phyloP scores from a whole-genome alignment of 305 asterid species.

The Plantago coronopus region DNA sequence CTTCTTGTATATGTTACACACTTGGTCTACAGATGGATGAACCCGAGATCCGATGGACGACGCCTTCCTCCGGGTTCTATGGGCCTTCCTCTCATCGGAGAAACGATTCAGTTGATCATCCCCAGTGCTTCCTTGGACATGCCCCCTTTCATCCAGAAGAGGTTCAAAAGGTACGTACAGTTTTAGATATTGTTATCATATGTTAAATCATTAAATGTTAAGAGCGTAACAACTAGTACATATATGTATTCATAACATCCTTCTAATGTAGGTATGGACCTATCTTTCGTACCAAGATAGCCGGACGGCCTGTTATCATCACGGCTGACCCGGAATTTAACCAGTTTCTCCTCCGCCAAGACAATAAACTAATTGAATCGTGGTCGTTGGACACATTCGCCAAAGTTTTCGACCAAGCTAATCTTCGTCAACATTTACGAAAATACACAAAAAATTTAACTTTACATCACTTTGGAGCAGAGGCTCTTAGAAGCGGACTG shows the following conservation, averaged over 20 bases:
- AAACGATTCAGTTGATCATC: constrained; percentile 55
- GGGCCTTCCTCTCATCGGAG: constrained; percentile 50
- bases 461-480: constrained; percentile 55
- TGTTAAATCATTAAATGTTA: too few species aligned
- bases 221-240: too few species aligned
- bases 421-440: constrained; percentile 43
- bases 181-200: too few species aligned
- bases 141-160: constrained; percentile 59
- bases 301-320: constrained; percentile 58
- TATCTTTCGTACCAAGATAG: constrained; percentile 61
- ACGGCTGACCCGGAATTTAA: constrained; percentile 74
- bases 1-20: too few species aligned
- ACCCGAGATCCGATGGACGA: too few species aligned
- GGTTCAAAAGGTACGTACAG: constrained; percentile 41
- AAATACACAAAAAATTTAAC: constrained; percentile 57
- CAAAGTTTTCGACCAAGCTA: constrained; percentile 61
- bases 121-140: constrained; percentile 64
- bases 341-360: constrained; percentile 58
- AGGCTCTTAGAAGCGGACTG: constrained; percentile 44
- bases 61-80: too few species aligned
- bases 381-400: constrained; percentile 83
- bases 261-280: constrained; percentile 48
- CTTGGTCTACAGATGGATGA: too few species aligned
- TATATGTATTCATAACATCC: too few species aligned
- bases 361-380: constrained; percentile 60